A percentile compares a stretch with the other conserved stretches of the same genome.
These are phyloP conservation scores for Herpetospermum pedunculosum DNA, from an alignment of 306 rosid species.

Conservation along the genomic window DNA sequence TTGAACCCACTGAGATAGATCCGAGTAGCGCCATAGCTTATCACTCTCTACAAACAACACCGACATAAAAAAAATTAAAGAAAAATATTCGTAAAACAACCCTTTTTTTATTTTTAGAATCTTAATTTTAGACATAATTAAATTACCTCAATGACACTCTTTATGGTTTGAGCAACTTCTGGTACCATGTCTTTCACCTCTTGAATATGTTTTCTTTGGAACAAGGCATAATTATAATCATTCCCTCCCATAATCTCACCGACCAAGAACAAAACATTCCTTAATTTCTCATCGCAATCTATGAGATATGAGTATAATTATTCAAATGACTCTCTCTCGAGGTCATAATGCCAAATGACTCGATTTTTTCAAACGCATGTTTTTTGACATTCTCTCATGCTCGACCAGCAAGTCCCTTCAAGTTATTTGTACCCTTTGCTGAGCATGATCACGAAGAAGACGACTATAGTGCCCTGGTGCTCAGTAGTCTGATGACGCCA, in stretches of 20 bases:
- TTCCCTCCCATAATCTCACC: slow-evolving; percentile 18
- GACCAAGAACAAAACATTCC: slow-evolving; percentile 6
- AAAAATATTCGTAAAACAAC: no score
- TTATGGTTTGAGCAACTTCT: slow-evolving; percentile 6
- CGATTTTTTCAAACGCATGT: no score
- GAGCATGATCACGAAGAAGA: no score
- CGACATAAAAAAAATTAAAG: background rate
- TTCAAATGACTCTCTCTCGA: no score
- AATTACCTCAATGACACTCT: slow-evolving; percentile 2
- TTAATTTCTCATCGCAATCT: slow-evolving; percentile 10
- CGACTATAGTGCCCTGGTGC: no score
- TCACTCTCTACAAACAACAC: background rate
- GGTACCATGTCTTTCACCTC: slow-evolving; percentile 1
- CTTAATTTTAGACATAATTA: background rate
- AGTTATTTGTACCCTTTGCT: no score
- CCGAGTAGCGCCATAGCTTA: background rate
- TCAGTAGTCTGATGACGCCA: no score
- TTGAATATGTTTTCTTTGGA: slow-evolving; percentile 5
- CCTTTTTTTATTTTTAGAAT: no score
- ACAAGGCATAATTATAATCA: slow-evolving; percentile 2
- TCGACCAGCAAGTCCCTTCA: no score
- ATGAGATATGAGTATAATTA: background rate
- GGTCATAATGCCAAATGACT: no score
- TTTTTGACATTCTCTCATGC: no score
- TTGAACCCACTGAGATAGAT: background rate